Evolutionary conservation across 1,284 basidiomycete species (phyloP), one percentile per base, ranked within the genome.

Genomic region (Boletus hoseneyae): DNA sequence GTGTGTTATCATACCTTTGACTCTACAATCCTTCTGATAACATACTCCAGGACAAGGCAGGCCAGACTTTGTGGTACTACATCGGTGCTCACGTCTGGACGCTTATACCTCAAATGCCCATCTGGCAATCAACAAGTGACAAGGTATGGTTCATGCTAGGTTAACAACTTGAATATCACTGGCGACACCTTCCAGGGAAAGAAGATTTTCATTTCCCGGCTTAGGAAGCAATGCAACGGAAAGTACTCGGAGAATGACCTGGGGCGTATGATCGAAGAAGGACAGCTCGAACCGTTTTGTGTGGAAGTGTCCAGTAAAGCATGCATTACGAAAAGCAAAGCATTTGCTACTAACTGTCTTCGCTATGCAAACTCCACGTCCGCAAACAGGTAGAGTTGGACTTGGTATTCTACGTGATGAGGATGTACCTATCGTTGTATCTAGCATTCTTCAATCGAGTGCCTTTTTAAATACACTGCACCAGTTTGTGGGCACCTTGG

Each of bases 61-160:
- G 51, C 6, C 53, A 62, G 39, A 48, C 25, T 7, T 16, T 23
- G 7, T 78, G 76, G 77, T 74, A 61, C 51, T 79, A 77, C 51
- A 64, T 78, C 18, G 76, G 76, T 16, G 72, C 70, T 18, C 67
- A 72, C 37, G 55, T 62, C 27, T 78, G 76, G 75, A 58, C 58
- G 0, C 53, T 70, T 6, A n/a, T 52, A 9, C 44, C 58, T 15
- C 50, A 46, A 34, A 53, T 61, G 48, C 45, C 61, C 15, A 57
- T 75, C 37, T 79, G 76, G 75, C 60, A 63, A 27, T 60, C 58
- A 1, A 57, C 76, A 23, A 62, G 62, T 25, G 58, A 62, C 44
- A 66, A 59, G 56, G 76, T 75, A 59, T 59, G 62, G 18, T 37
- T 42, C 29, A 11, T 18, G 3, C 44, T 38, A 11, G 47, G 32